Conservation (phyloP, 1,284 basidiomycete species). For the Agroathelia rolfsii region DNA sequence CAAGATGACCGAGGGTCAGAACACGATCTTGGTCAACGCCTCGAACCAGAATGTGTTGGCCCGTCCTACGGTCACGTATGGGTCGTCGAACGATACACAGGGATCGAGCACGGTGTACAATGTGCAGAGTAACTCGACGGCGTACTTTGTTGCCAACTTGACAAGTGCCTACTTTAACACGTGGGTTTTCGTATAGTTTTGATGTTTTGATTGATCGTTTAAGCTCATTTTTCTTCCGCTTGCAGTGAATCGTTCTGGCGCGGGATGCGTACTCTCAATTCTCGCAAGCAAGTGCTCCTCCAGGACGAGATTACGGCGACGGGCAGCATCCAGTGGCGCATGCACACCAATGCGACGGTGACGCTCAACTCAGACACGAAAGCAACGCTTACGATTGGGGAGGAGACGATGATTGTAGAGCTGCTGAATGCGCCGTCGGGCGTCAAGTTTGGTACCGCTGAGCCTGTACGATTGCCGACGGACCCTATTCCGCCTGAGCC, state of each 20-base stretch:
- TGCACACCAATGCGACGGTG: conserved; percentile 89
- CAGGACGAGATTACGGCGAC: conserved; percentile 75
- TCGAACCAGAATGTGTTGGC: conserved; percentile 54
- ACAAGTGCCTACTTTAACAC: conserved; percentile 69
- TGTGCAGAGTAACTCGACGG: conserved; percentile 63
- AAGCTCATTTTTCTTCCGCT: conserved; percentile 10
- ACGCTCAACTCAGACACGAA: too few species aligned
- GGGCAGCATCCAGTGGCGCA: conserved; percentile 74
- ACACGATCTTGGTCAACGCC: conserved; percentile 53
- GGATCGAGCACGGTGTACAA: conserved; percentile 67
- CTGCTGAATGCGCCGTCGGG: conserved; percentile 54
- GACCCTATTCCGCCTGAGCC: conserved; percentile 55
- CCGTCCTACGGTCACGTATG: conserved; percentile 39
- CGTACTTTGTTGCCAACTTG: conserved; percentile 78
- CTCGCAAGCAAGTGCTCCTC: conserved; percentile 82
- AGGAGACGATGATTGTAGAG: conserved; percentile 33
- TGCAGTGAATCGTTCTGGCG: conserved; percentile 62
- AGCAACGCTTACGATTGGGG: conserved; percentile 43
- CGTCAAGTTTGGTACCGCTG: conserved; percentile 37
- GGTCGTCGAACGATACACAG: conserved; percentile 41
- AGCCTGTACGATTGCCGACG: conserved; percentile 43
- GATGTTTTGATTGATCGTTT: conserved; percentile 8
- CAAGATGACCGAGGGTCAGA: conserved; percentile 70
- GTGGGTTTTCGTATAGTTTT: conserved; percentile 34
- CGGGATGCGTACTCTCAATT: conserved; percentile 83